Evolutionary conservation across 176 grass and related monocot genomes (phyloP), one percentile per base, ranked within the genome.

Genomic region (Otatea glauca): DNA sequence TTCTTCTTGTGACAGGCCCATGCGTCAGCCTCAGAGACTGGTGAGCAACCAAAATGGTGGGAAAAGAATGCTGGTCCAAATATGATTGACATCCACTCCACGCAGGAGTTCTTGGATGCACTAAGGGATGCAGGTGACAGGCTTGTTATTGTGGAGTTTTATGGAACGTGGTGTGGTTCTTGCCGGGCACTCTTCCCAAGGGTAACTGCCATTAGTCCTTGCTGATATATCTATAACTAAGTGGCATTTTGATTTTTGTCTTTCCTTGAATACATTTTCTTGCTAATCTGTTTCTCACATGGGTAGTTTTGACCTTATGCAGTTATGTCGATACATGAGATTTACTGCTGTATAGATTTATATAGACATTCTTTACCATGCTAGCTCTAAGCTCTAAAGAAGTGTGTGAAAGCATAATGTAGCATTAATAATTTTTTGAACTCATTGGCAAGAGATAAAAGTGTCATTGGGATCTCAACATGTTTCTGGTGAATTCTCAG

Each of bases 91-190:
- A 88, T 99, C 55, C 93, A 94, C 65, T 96, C 96, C n/a, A 99
- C 96, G 47, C 86, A 92, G 65, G 96, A 99, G 67, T 96, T 99
- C 69, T 68, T 99, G 87, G 89, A 99, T 77, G 93, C 96, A 41
- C 79, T 96, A 10, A 92, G 76, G 76, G 84, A 92, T 90, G 96
- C 96, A 20, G 83, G 89, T 11, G 91, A 99, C 0, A 89, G 84
- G 68, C 93, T 99, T 77, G 89, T 99, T 68, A 78, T 90, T 78
- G 93, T 88, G 25, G 96, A 99, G 50, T 96, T 99, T 75, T 99
- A 96, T 48, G 93, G 96, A 45, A 99, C 96, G 71, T 99, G 96
- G 96, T 99, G 96, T 61, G 96, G 91, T 84, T 99, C 96, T 67
- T 99, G 96, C 74, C 64, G 91, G 47, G 96, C 93, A 53, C 78